Base-by-base conservation (phyloP, 345 rosid species). In the Gynandropsis gynandra region DNA sequence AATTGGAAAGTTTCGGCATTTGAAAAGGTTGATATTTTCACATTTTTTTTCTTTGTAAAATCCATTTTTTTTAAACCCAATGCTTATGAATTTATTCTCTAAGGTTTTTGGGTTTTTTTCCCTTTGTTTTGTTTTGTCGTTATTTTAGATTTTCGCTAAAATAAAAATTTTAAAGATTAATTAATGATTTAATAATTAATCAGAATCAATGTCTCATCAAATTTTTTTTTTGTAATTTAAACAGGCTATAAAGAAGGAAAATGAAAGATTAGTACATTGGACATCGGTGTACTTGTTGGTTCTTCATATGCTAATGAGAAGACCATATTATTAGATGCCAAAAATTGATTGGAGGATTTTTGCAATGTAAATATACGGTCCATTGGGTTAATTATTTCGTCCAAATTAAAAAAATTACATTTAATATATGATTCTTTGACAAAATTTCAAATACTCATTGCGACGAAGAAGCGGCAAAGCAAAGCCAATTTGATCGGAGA, bases 241-340 rank as follows among this genome's bases (percentile, higher is more conserved):
- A 69, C 93, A 92, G 98, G 95, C 56, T 9, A 61, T 77, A 54
- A 76, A 68, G 53, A 70, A 36, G 76, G 88, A 62, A 66, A 56
- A 75, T 53, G 80, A 73, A 72, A 54, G 80, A 77, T 56, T 77
- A 74, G 61, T 76, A 67, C 61, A 68, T 79, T 74, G 75, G 81
- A 71, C 74, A 78, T 74, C 74, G 66, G 68, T 81, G 60, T 76
- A 52, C 77, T 77, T 79, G 77, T 45, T 92, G 77, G 71, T 74
- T 51, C 59, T 66, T 68, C 85, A 73, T 56, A 76, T 78, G 72
- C 61, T 82, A 54, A 65, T 64, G 77, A 74, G 86, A 78, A 75
- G 89, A 73, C 69, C 50, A 37, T 71, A 56, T 54, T 86, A 77
- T 54, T 86, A 77, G 59, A 58, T 68, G 54, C 49, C 43, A 14